Evolutionary conservation across 2,329 filamentous ascomycete species (phyloP), one percentile per base, ranked within the genome.

Genomic region (Paraphoma sp.): DNA sequence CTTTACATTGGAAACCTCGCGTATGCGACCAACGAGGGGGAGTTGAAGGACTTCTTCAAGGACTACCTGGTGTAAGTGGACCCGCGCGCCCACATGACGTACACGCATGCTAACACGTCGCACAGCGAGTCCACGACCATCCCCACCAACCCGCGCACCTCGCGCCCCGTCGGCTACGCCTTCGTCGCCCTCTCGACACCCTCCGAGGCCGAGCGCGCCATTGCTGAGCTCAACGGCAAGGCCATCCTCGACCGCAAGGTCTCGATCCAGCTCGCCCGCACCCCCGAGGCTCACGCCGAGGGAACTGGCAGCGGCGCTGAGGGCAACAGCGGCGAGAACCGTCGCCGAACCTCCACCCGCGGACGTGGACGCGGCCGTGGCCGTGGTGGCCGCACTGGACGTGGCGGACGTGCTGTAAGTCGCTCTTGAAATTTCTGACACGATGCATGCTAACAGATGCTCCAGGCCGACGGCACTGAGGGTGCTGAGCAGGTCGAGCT

Each of bases 1-100:
- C 90, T 99, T 76, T 99, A 99, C 86, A 98, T 99, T 86, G 95
- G 95, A 86, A 99, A 99, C 87, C 91, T 99, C 88, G 95, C 95
- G 77, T 99, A 99, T 82, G 93, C 94, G 89, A 98, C 95, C 89
- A 97, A 93, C 81, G 95, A 98, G 91, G 95, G 91, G 90, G 93
- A 97, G 89, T 92, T 99, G 87, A 97, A 96, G 87, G 91, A 95
- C 75, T 99, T 99, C 88, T 99, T 99, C 90, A 94, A 95, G 87
- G 91, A 89, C 82, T 98, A 97, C 87, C 90, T 95, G 86, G 92
- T 99, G 95, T 99, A 87, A 87, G 94, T 91, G 62, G 55, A 54
- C 65, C 43, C 33, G 17, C 31, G 54, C 41, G 47, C 59, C 66
- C 64, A 56, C 60, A 61, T 64, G 51, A 59, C 57, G 55, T 54